These are phyloP conservation scores for Papiliotrema flavescens DNA, from an alignment of 1,284 basidiomycete species.

Conservation along the genomic window DNA sequence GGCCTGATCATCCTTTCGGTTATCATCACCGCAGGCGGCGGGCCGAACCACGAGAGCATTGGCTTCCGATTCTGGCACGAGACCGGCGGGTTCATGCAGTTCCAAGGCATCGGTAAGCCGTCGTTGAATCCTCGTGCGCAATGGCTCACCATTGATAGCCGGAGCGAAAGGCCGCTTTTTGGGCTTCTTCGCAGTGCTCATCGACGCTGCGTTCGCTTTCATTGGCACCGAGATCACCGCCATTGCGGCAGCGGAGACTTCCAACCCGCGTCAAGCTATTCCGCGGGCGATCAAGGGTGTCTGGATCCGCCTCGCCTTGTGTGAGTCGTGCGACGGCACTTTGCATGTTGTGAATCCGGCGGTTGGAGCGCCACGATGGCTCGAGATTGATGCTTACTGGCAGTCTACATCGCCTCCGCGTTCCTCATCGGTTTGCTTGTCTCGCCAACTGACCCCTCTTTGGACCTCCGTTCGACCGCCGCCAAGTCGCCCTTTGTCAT, in stretches of 20 bases:
- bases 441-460: slow-evolving; percentile 57
- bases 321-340: too few relatives aligned
- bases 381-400: too few relatives aligned
- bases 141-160: slow-evolving; percentile 12
- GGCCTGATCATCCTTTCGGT: slow-evolving; percentile 57
- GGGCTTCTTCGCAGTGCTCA: neutral
- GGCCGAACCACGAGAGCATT: slow-evolving; percentile 22
- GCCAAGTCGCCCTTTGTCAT: slow-evolving; percentile 74
- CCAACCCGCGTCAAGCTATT: slow-evolving; percentile 10
- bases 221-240: slow-evolving; percentile 35
- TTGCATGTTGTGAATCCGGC: too few relatives aligned
- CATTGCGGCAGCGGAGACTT: slow-evolving; percentile 14
- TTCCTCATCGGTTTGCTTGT: slow-evolving; percentile 51
- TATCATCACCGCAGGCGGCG: slow-evolving; percentile 55
- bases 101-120: neutral
- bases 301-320: slow-evolving; percentile 14
- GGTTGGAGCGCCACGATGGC: too few relatives aligned
- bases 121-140: neutral
- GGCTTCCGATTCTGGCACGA: slow-evolving; percentile 18
- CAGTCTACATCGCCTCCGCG: slow-evolving; percentile 5
- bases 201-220: slow-evolving; percentile 12
- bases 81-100: slow-evolving; percentile 46
- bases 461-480: slow-evolving; percentile 60
- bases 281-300: slow-evolving; percentile 15
- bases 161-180: too few relatives aligned